phyloP scores from a whole-genome alignment of 129 eudicot genomes.

The Escallonia rubra region DNA sequence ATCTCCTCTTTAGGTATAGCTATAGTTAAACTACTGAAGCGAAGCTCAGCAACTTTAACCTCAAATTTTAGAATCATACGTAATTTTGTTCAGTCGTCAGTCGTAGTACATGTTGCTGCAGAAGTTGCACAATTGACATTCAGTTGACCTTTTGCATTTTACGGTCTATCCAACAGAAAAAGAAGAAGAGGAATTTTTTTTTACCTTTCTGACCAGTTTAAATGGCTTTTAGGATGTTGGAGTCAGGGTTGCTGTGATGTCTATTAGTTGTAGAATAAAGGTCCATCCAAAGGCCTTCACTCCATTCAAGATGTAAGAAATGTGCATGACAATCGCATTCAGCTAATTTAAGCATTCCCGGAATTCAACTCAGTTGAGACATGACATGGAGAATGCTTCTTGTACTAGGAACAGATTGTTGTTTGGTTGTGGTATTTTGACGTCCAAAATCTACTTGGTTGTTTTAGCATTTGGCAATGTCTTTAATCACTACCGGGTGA shows the following conservation, averaged over 20 bases:
- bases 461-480: too few relatives aligned
- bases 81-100: slow-evolving; percentile 1
- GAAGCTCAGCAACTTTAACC: background rate
- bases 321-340: background rate
- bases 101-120: slow-evolving; percentile 23
- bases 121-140: slow-evolving; percentile 14
- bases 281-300: slow-evolving; percentile 43
- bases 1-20: too few relatives aligned
- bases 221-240: slow-evolving; percentile 20
- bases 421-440: too few relatives aligned
- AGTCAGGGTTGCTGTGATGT: slow-evolving; percentile 47
- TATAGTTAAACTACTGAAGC: background rate
- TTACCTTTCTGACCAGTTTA: slow-evolving; percentile 10
- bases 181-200: background rate
- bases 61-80: slow-evolving; percentile 13
- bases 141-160: background rate
- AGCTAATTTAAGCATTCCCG: background rate
- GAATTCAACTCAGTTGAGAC: too few relatives aligned
- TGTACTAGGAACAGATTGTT: too few relatives aligned
- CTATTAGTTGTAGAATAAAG: slow-evolving; percentile 39
- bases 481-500: too few relatives aligned
- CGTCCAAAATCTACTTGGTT: too few relatives aligned
- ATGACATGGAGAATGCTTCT: too few relatives aligned
- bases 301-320: slow-evolving; percentile 11
- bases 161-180: too few relatives aligned